Conservation (phyloP, 768 basidiomycete genomes). For the Boletus fagicola region DNA sequence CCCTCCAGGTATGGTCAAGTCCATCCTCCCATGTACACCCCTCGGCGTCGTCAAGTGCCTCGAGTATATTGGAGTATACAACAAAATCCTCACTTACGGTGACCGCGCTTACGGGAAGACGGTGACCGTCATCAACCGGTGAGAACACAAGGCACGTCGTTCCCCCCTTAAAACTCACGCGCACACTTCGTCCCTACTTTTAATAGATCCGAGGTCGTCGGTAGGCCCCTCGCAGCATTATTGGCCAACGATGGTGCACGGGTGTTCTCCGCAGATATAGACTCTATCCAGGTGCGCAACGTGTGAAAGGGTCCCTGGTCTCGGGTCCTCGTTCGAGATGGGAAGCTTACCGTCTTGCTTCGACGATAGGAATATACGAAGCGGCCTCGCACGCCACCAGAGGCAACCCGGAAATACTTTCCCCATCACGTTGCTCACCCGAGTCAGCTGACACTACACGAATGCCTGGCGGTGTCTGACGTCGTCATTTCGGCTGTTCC, state of each 20-base stretch:
- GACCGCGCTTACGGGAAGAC: slow-evolving; percentile 93
- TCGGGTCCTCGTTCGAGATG: neutral
- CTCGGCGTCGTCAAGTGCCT: slow-evolving; percentile 95
- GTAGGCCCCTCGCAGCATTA: slow-evolving; percentile 92
- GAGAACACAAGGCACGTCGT: slow-evolving; percentile 9
- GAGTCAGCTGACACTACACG: slow-evolving; percentile 62
- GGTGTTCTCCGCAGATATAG: slow-evolving; percentile 93
- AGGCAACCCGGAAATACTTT: slow-evolving; percentile 60
- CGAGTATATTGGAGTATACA: slow-evolving; percentile 90
- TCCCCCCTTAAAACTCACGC: slow-evolving; percentile 2
- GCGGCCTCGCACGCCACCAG: slow-evolving; percentile 55
- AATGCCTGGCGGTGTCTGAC: slow-evolving; percentile 83
- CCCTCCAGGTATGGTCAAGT: slow-evolving; percentile 87
- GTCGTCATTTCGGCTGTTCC: slow-evolving; percentile 96
- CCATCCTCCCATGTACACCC: slow-evolving; percentile 95
- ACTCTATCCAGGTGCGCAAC: slow-evolving; percentile 72
- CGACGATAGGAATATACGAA: slow-evolving; percentile 82
- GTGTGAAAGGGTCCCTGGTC: neutral
- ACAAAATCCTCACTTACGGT: slow-evolving; percentile 87
- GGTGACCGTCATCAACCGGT: slow-evolving; percentile 94
- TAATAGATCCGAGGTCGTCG: slow-evolving; percentile 90
- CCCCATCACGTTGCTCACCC: slow-evolving; percentile 83
- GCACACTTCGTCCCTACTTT: neutral
- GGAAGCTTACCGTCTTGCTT: neutral
- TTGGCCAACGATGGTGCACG: slow-evolving; percentile 95